Conservation (phyloP, 208 protist genomes). For the Crithidia bombi region DNA sequence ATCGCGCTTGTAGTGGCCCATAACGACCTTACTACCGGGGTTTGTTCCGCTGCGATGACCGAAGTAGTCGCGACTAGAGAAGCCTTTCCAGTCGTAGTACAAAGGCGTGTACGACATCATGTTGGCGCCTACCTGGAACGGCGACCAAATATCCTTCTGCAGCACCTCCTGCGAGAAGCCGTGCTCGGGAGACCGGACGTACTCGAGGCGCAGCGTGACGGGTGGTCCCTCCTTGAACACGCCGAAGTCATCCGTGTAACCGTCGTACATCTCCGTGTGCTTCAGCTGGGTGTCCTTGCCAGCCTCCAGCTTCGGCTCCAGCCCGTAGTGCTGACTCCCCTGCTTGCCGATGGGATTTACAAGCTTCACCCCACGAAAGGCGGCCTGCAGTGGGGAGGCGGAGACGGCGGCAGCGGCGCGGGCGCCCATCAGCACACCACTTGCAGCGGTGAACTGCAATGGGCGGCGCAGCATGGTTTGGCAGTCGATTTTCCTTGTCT, state of each 20-base stretch:
- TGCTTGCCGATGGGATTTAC: constrained; percentile 85
- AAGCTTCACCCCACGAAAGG: constrained; percentile 64
- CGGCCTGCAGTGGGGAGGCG: constrained; percentile 2
- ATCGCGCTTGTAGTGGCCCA: constrained; percentile 88
- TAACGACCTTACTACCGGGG: constrained; percentile 80
- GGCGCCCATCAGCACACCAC: background rate
- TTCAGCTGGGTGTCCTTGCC: constrained; percentile 90
- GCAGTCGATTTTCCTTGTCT: too few species aligned
- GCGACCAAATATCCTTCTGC: constrained; percentile 92
- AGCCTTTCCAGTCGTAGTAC: constrained; percentile 91
- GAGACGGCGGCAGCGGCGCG: background rate
- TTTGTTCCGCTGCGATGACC: constrained; percentile 90
- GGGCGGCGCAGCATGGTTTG: too few species aligned
- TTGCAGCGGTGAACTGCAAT: background rate
- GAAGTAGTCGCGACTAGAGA: constrained; percentile 89
- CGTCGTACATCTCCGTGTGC: constrained; percentile 94
- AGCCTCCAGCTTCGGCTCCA: constrained; percentile 83
- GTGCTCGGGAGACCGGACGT: constrained; percentile 88
- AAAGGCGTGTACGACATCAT: constrained; percentile 92
- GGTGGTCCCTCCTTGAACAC: constrained; percentile 93
- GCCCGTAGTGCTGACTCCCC: constrained; percentile 88
- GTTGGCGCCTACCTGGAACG: constrained; percentile 86
- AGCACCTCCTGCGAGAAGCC: constrained; percentile 83
- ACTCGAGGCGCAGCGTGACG: constrained; percentile 87
- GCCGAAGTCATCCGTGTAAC: constrained; percentile 93